Conservation (phyloP, 768 basidiomycete genomes). For the Lactarius tabidus region DNA sequence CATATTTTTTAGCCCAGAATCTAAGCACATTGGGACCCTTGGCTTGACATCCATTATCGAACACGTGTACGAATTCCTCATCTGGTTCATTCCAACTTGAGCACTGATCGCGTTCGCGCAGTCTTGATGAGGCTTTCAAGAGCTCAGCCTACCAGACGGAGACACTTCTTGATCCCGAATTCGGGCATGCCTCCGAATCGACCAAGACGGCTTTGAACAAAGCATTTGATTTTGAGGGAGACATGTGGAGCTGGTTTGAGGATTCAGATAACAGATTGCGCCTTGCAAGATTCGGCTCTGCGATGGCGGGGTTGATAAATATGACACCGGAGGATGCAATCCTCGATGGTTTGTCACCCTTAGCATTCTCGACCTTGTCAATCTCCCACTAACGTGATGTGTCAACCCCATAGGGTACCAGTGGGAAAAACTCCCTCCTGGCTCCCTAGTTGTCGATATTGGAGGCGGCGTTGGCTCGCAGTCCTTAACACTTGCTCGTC, state of each 20-base stretch:
- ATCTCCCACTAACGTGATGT: background rate
- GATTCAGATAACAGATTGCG: background rate
- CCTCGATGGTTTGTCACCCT: background rate
- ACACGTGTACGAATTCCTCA: background rate
- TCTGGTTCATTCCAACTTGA: background rate
- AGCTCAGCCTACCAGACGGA: constrained; percentile 34
- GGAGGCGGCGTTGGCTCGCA: background rate
- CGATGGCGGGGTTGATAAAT: constrained; percentile 31
- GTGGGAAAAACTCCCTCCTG: background rate
- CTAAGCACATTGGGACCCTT: background rate
- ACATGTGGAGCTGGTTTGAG: background rate
- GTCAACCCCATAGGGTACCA: background rate
- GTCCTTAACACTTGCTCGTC: background rate
- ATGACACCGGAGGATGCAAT: constrained; percentile 1
- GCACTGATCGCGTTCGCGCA: background rate
- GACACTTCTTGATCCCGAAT: constrained; percentile 32
- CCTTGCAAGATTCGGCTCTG: constrained; percentile 12
- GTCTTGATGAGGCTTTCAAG: constrained; percentile 34
- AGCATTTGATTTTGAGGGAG: background rate
- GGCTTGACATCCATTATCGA: background rate
- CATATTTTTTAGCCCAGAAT: background rate
- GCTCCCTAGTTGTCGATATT: background rate
- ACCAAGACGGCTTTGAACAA: background rate
- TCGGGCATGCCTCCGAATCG: constrained; percentile 11
- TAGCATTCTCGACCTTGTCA: background rate